Conservation (phyloP, 495 filamentous ascomycete genomes). For the Lentithecium fluviatile region DNA sequence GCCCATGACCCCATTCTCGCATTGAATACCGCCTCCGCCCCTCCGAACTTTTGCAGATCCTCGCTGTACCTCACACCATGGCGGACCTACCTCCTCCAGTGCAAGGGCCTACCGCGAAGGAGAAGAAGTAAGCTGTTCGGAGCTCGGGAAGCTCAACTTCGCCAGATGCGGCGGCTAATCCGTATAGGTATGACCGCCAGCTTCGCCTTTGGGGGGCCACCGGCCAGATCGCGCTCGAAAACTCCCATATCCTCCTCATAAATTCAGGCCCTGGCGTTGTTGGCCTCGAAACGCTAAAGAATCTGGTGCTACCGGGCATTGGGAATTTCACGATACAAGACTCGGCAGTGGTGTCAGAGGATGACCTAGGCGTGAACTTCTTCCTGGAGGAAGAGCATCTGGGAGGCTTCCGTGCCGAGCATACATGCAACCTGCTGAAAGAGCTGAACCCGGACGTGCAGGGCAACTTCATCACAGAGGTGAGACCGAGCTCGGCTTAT, state of each 20-base stretch:
- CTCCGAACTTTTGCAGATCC: no score
- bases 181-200: slow-evolving; percentile 75
- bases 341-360: slow-evolving; percentile 68
- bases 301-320: slow-evolving; percentile 86
- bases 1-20: not conserved
- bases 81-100: slow-evolving; percentile 39
- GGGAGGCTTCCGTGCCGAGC: slow-evolving; percentile 76
- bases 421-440: slow-evolving; percentile 68
- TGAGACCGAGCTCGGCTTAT: not conserved
- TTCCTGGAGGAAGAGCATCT: slow-evolving; percentile 79
- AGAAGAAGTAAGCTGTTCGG: slow-evolving; percentile 40
- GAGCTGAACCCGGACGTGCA: slow-evolving; percentile 97
- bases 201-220: slow-evolving; percentile 92
- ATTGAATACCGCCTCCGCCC: not conserved
- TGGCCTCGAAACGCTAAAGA: slow-evolving; percentile 93
- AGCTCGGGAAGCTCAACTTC: slow-evolving; percentile 15
- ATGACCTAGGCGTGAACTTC: slow-evolving; percentile 93
- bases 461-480: slow-evolving; percentile 59
- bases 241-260: slow-evolving; percentile 81
- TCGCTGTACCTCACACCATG: not conserved
- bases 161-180: slow-evolving; percentile 15
- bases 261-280: slow-evolving; percentile 80
- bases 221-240: slow-evolving; percentile 86
- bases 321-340: slow-evolving; percentile 95
- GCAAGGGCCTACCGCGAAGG: slow-evolving; percentile 45